phyloP scores from a whole-genome alignment of 768 basidiomycete species.

The Suillus fuscotomentosus region DNA sequence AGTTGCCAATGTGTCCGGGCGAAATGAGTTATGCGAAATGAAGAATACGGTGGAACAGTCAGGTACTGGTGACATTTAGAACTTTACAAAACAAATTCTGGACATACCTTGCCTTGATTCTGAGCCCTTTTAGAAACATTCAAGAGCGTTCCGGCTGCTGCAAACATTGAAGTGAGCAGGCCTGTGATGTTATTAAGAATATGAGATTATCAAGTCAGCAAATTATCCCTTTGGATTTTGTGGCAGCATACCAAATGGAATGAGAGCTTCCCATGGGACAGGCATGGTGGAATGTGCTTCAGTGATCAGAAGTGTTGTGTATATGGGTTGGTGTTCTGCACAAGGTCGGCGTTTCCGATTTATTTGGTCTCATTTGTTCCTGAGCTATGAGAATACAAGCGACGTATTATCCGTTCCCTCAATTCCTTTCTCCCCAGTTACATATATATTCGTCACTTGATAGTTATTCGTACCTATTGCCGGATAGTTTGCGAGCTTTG shows the following conservation, averaged over 20 bases:
- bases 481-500: no score
- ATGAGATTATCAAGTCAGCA: not conserved
- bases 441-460: no score
- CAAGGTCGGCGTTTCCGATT: not conserved
- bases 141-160: conserved; percentile 84
- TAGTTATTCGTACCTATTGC: no score
- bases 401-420: no score
- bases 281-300: conserved; percentile 58
- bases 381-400: no score
- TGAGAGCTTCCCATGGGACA: conserved; percentile 95
- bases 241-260: conserved; percentile 76
- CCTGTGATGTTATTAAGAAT: conserved; percentile 40
- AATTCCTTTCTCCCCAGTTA: no score
- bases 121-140: conserved; percentile 75
- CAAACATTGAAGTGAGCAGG: conserved; percentile 86
- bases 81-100: not conserved
- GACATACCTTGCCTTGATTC: conserved; percentile 84
- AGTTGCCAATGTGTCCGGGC: not conserved
- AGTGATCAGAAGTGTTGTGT: not conserved
- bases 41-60: not conserved
- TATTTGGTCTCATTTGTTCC: conserved; percentile 24
- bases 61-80: not conserved
- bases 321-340: not conserved
- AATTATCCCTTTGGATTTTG: not conserved
- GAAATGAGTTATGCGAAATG: not conserved